Evolutionary conservation across 805 yeast species (phyloP).

Genomic region (Teunomyces pallodes): DNA sequence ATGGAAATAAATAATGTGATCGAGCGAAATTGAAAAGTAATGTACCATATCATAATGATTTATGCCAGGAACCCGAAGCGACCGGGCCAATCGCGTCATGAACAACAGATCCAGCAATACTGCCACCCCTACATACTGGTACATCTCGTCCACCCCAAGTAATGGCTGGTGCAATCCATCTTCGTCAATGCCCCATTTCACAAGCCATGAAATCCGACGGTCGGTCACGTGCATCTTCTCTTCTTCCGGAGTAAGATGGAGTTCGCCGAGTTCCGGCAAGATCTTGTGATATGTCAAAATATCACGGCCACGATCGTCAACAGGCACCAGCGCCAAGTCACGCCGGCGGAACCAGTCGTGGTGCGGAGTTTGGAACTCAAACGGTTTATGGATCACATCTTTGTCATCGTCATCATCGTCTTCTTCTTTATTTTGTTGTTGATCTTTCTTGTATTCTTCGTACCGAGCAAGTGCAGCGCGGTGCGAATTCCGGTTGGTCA

Average conservation of each 20-base stretch:
- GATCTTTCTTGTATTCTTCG: slow-evolving; percentile 11
- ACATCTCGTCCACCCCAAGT: slow-evolving; percentile 13
- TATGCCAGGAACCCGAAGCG: slow-evolving; percentile 40
- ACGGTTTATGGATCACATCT: slow-evolving; percentile 24
- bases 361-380: slow-evolving; percentile 33
- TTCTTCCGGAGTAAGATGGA: slow-evolving; percentile 22
- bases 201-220: slow-evolving; percentile 24
- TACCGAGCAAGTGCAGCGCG: slow-evolving; percentile 18
- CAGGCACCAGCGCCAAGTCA: slow-evolving; percentile 11
- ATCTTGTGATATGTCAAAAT: slow-evolving; percentile 24
- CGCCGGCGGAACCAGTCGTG: slow-evolving; percentile 27
- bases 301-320: slow-evolving; percentile 12
- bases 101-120: slow-evolving; percentile 59
- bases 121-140: slow-evolving; percentile 55
- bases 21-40: slow-evolving; percentile 58
- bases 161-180: slow-evolving; percentile 7
- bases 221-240: slow-evolving; percentile 22
- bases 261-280: slow-evolving; percentile 32
- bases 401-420: slow-evolving; percentile 26
- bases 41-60: slow-evolving; percentile 18
- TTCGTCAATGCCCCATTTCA: slow-evolving; percentile 25
- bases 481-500: slow-evolving; percentile 32
- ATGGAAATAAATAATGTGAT: slow-evolving; percentile 67
- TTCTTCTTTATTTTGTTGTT: slow-evolving; percentile 17
- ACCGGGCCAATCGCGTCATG: slow-evolving; percentile 50